Evolutionary conservation across 768 basidiomycete species (phyloP), one percentile per base, ranked within the genome.

Genomic region (Infundibulicybe gibba): DNA sequence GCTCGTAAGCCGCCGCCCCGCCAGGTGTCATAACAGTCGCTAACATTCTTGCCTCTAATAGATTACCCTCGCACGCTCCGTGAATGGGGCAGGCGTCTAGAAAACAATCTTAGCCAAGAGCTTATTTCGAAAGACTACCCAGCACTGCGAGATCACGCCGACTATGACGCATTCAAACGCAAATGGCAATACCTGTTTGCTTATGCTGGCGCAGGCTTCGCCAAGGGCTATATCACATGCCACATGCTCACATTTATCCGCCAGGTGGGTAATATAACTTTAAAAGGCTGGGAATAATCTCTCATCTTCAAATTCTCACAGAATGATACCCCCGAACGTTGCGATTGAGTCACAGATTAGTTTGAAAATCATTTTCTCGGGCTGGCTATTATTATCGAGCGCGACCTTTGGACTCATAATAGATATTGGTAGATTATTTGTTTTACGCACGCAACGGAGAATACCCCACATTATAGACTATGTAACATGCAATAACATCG

Each of bases 31-130:
- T 59, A 56, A 60, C 59, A 19, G 19, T 2, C n/a, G 32, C 10
- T 44, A 30, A 35, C 37, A 38, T 58, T 10, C 13, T 40, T 37
- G 37, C 47, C 43, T 13, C 5, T 31, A 32, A 19, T 44, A 79
- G 81, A 92, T 60, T 92, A 95, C 67, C 90, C 93, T 25, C 84
- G 92, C 42, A 95, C 93, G 20, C 77, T 95, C n/a, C 82, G 92
- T 43, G 90, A 92, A 69, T 95, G 93, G 93, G 82, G 81, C 25
- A 74, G 84, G 25, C 79, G 90, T 25, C 80, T 94, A 48, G 81
- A 85, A 49, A 66, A 69, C 40, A 87, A 87, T 59, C 61, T 83
- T 35, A 69, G 71, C 10, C 83, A 81, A 52, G 82, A 83, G 12
- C 53, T 75, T 45, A 71, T 87, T 37, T 54, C 74, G 33, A 68